Conservation (phyloP, 2,329 filamentous ascomycete genomes). For the Colletotrichum sidae region DNA sequence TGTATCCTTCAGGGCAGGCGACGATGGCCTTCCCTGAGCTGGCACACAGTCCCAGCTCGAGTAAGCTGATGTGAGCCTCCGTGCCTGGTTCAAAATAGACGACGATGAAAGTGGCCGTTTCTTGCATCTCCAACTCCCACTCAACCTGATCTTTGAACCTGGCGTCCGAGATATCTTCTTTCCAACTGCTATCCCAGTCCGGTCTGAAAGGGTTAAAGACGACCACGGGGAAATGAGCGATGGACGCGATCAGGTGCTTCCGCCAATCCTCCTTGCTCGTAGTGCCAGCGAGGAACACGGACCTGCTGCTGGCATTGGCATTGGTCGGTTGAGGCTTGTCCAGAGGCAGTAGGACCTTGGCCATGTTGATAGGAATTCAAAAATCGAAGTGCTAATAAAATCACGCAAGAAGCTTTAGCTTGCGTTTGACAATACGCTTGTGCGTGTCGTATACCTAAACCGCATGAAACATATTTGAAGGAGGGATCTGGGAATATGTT, state of each 20-base stretch:
- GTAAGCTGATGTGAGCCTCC: conserved; percentile 66
- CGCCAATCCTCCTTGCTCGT: conserved; percentile 66
- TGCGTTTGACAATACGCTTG: too few species aligned
- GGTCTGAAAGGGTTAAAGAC: conserved; percentile 67
- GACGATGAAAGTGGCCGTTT: conserved; percentile 63
- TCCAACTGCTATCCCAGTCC: conserved; percentile 67
- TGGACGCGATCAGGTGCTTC: conserved; percentile 50
- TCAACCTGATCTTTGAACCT: conserved; percentile 65
- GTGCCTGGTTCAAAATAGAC: conserved; percentile 67
- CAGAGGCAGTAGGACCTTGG: conserved; percentile 33
- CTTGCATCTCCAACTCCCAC: conserved; percentile 72
- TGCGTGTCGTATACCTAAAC: too few species aligned
- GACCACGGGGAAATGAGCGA: conserved; percentile 61
- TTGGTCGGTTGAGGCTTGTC: neutral
- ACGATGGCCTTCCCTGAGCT: conserved; percentile 60
- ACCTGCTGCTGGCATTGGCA: conserved; percentile 37
- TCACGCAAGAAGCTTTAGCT: too few species aligned
- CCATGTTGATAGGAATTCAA: neutral
- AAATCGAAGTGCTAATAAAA: too few species aligned
- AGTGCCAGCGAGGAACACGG: conserved; percentile 70
- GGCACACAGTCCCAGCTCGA: conserved; percentile 70
- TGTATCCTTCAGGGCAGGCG: conserved; percentile 63
- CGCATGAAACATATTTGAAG: too few species aligned
- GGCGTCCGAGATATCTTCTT: conserved; percentile 58
- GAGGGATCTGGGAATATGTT: too few species aligned